Evolutionary conservation across 1,284 basidiomycete species (phyloP).

Genomic region (Albatrellus sp.): DNA sequence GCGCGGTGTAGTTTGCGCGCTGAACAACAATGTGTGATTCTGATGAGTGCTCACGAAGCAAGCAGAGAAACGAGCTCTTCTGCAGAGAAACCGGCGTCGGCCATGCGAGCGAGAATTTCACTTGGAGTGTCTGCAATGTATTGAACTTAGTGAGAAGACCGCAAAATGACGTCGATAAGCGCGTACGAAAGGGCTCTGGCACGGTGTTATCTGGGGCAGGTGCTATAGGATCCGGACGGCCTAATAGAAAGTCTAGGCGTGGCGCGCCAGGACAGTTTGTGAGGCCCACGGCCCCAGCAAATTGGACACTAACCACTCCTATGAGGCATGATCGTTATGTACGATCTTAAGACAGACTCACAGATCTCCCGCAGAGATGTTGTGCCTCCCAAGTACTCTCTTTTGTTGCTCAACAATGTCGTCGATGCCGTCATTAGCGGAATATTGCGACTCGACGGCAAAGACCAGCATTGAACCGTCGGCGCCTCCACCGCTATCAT

Average conservation of each 20-base stretch:
- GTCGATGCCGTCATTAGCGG: slow-evolving; percentile 15
- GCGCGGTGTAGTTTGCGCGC: not conserved
- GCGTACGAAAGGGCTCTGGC: slow-evolving; percentile 18
- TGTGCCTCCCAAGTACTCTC: slow-evolving; percentile 12
- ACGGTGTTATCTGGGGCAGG: slow-evolving; percentile 15
- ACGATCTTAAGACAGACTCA: slow-evolving; percentile 5
- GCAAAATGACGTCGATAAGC: not conserved
- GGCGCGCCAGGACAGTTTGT: slow-evolving; percentile 18
- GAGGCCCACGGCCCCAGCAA: slow-evolving; percentile 17
- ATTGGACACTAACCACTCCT: slow-evolving; percentile 14
- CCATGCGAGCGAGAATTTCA: slow-evolving; percentile 18
- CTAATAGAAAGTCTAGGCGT: slow-evolving; percentile 13
- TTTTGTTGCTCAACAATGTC: slow-evolving; percentile 14
- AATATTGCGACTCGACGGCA: slow-evolving; percentile 14
- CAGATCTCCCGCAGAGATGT: slow-evolving; percentile 18
- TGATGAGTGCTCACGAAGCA: slow-evolving; percentile 13
- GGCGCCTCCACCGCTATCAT: slow-evolving; percentile 16
- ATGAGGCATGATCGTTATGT: not conserved
- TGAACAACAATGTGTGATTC: not conserved
- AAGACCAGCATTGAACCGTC: slow-evolving; percentile 19
- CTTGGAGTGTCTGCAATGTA: slow-evolving; percentile 14
- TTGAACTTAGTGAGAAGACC: not conserved
- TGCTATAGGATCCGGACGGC: slow-evolving; percentile 10
- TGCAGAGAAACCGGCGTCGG: slow-evolving; percentile 17
- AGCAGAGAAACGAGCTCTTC: slow-evolving; percentile 20